A percentile compares a stretch with the other conserved stretches of the same genome.
phyloP scores from a whole-genome alignment of 495 filamentous ascomycete genomes.

The Hypoxylon subgilvum region DNA sequence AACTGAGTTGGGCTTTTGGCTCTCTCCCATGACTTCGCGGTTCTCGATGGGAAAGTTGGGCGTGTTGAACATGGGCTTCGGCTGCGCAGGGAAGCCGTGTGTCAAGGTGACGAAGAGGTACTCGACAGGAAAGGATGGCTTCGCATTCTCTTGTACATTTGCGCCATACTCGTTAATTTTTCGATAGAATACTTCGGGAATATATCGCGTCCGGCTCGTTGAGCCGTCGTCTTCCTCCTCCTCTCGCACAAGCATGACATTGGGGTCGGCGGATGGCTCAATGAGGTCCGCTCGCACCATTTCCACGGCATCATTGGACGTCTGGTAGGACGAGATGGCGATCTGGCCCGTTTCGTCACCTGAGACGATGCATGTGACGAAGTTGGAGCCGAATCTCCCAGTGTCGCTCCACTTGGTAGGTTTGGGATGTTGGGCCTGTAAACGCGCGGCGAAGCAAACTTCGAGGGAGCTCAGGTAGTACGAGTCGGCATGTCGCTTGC shows the following conservation, averaged over 20 bases:
- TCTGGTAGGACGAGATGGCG: constrained; percentile 88
- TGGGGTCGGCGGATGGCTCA: constrained; percentile 91
- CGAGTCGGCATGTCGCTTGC: constrained; percentile 95
- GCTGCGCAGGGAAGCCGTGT: constrained; percentile 87
- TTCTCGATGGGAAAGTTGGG: constrained; percentile 87
- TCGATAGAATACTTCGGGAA: constrained; percentile 96
- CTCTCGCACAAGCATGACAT: constrained; percentile 90
- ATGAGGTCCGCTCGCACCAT: constrained; percentile 96
- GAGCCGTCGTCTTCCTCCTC: constrained; percentile 83
- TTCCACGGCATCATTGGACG: constrained; percentile 90
- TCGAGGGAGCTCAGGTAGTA: constrained; percentile 94
- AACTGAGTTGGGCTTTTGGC: constrained; percentile 65
- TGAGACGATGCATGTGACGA: constrained; percentile 93
- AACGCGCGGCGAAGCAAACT: constrained; percentile 82
- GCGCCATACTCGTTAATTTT: constrained; percentile 95
- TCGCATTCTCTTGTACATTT: constrained; percentile 95
- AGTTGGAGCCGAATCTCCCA: constrained; percentile 92
- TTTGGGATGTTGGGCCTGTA: constrained; percentile 87
- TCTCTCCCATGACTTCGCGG: constrained; percentile 80
- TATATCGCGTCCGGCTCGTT: constrained; percentile 79
- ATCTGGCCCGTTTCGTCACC: constrained; percentile 92
- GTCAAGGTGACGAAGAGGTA: constrained; percentile 95
- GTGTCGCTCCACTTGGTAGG: constrained; percentile 96
- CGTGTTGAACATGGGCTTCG: constrained; percentile 72
- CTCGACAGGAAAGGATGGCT: constrained; percentile 93